Conservation (phyloP, 805 yeast genomes). For the Vanderwaltozyma yarrowii region DNA sequence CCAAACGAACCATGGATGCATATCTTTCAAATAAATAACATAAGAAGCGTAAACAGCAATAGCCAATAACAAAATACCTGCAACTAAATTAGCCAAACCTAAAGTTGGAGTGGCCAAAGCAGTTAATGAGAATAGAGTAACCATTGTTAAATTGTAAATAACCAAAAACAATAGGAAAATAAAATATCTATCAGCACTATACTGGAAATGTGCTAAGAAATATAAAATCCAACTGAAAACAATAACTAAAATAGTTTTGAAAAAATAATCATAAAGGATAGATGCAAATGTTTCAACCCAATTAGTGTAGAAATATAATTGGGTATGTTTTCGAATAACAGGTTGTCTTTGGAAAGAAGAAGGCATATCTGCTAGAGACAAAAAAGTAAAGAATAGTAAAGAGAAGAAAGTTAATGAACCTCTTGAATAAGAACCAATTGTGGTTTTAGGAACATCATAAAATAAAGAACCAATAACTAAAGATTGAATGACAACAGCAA, state of each 20-base stretch:
- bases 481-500: slow-evolving; percentile 33
- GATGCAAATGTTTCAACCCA: slow-evolving; percentile 58
- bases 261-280: slow-evolving; percentile 48
- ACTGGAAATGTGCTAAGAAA: slow-evolving; percentile 43
- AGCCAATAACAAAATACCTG: slow-evolving; percentile 44
- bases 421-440: slow-evolving; percentile 42
- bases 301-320: slow-evolving; percentile 54
- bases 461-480: slow-evolving; percentile 43
- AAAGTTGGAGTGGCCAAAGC: slow-evolving; percentile 41
- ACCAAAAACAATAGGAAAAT: slow-evolving; percentile 36
- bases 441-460: slow-evolving; percentile 34
- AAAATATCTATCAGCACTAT: slow-evolving; percentile 43
- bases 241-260: slow-evolving; percentile 35
- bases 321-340: slow-evolving; percentile 53
- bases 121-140: slow-evolving; percentile 42
- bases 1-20: slow-evolving; percentile 71
- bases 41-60: slow-evolving; percentile 54
- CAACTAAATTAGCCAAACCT: slow-evolving; percentile 50
- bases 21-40: slow-evolving; percentile 47
- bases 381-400: slow-evolving; percentile 45
- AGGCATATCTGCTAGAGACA: slow-evolving; percentile 47
- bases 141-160: slow-evolving; percentile 37
- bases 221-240: slow-evolving; percentile 40
- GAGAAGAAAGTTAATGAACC: slow-evolving; percentile 46
- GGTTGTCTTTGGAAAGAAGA: slow-evolving; percentile 38